A percentile compares a stretch with the other conserved stretches of the same genome.
phyloP scores from a whole-genome alignment of 768 basidiomycete species.

The Kwoniella europaea region DNA sequence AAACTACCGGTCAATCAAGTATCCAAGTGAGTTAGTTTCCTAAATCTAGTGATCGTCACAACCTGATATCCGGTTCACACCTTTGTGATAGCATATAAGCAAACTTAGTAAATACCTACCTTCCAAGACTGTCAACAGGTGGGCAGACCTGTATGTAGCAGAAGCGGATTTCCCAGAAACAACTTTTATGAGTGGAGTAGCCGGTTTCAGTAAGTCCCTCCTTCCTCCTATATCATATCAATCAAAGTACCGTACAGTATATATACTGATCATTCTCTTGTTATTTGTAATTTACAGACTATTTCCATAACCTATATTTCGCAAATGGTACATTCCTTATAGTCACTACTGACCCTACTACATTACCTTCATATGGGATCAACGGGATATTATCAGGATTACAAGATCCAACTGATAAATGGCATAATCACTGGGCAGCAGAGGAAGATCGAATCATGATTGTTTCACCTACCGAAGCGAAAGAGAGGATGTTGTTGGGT shows the following conservation, averaged over 20 bases:
- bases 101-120: constrained; percentile 6
- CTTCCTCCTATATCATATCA: neutral
- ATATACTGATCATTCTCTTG: neutral
- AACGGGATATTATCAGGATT: constrained; percentile 16
- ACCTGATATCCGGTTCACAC: neutral
- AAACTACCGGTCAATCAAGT: constrained; percentile 6
- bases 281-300: constrained; percentile 1
- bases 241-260: neutral
- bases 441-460: constrained; percentile 25
- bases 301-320: constrained; percentile 34
- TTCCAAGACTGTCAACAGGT: constrained; percentile 9
- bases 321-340: constrained; percentile 26
- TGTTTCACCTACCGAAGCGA: constrained; percentile 22
- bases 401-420: constrained; percentile 10
- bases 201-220: constrained; percentile 24
- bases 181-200: constrained; percentile 20
- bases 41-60: neutral
- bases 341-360: constrained; percentile 21
- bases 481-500: constrained; percentile 21
- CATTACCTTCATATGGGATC: constrained; percentile 11
- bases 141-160: constrained; percentile 19
- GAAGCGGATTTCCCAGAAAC: constrained; percentile 23
- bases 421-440: constrained; percentile 16
- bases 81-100: constrained; percentile 3
- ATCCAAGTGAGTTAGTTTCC: neutral